These are phyloP conservation scores for Porcisia deanei DNA, from an alignment of 208 protist genomes.

Conservation along the genomic window DNA sequence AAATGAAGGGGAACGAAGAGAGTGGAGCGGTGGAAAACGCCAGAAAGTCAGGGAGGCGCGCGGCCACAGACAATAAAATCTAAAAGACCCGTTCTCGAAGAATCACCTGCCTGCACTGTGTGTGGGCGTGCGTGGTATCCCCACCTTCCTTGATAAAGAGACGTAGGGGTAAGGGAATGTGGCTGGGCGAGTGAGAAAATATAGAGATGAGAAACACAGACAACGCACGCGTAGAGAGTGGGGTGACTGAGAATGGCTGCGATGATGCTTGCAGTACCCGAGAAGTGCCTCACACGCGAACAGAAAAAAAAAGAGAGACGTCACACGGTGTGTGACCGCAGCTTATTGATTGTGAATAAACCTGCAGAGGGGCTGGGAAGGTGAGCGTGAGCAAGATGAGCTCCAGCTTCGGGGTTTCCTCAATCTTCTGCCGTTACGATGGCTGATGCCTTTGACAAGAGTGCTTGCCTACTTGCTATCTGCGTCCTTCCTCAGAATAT, in stretches of 20 bases:
- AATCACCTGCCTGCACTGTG: background rate
- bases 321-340: background rate
- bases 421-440: background rate
- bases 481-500: background rate
- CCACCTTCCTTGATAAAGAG: background rate
- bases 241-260: background rate
- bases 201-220: constrained; percentile 2
- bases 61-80: background rate
- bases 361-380: background rate
- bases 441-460: background rate
- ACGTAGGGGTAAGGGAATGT: too few relatives aligned
- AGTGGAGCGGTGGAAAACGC: background rate
- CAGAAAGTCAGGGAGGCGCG: background rate
- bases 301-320: background rate
- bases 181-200: background rate
- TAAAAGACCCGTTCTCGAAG: background rate
- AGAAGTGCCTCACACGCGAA: background rate
- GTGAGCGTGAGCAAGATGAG: background rate
- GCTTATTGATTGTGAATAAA: background rate
- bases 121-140: background rate
- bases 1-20: background rate
- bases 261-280: background rate
- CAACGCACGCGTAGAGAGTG: background rate
- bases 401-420: background rate
- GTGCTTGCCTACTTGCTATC: background rate